Evolutionary conservation across 441 rosid genomes (phyloP).

Genomic region (Erodium trifolium): DNA sequence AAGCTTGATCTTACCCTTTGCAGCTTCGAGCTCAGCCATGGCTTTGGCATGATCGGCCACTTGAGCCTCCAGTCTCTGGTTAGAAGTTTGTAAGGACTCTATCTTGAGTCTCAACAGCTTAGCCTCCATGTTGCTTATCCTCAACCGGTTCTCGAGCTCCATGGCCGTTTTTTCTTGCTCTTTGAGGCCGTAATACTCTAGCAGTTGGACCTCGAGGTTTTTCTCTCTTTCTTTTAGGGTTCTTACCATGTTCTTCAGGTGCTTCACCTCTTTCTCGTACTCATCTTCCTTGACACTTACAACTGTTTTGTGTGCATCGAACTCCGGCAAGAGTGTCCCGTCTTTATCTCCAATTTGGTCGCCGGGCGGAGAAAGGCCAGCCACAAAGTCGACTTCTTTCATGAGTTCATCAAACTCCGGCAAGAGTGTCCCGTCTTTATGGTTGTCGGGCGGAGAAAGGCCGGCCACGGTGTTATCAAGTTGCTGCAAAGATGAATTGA

Average conservation of each 20-base stretch:
- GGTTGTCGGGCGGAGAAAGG: constrained; percentile 34
- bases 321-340: too few species aligned
- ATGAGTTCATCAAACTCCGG: constrained; percentile 48
- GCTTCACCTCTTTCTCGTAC: constrained; percentile 50
- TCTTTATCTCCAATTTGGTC: too few species aligned
- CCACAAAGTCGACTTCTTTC: constrained; percentile 32
- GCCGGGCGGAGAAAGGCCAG: constrained; percentile 18
- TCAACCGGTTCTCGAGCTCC: constrained; percentile 74
- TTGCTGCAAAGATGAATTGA: constrained; percentile 24
- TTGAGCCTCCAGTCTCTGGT: constrained; percentile 51
- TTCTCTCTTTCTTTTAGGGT: constrained; percentile 62
- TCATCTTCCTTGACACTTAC: constrained; percentile 33
- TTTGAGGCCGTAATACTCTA: constrained; percentile 81
- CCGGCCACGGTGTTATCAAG: constrained; percentile 24
- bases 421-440: constrained; percentile 41
- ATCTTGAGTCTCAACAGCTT: constrained; percentile 59
- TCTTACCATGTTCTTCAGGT: constrained; percentile 45
- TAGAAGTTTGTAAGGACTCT: constrained; percentile 58
- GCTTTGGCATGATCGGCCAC: constrained; percentile 42
- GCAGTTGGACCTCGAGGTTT: constrained; percentile 58
- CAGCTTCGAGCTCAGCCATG: constrained; percentile 46
- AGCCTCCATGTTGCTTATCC: constrained; percentile 60
- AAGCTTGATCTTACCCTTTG: constrained; percentile 44
- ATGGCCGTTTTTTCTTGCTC: constrained; percentile 59
- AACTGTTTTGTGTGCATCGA: constrained; percentile 28